phyloP scores from a whole-genome alignment of 352 stramenopile genomes.

The Pythium periplocum region DNA sequence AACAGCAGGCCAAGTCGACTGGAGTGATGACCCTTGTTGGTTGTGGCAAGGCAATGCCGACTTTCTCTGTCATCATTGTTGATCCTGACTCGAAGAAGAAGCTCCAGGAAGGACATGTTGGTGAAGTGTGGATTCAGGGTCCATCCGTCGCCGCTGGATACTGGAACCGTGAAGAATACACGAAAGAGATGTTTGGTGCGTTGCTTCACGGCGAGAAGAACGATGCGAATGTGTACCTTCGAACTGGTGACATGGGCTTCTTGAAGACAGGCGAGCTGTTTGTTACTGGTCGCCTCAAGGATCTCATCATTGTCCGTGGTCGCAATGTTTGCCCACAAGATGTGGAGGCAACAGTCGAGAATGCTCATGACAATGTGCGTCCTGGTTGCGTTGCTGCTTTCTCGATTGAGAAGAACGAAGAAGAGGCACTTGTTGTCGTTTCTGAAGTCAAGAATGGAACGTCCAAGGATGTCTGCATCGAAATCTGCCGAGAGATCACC shows the following conservation, averaged over 20 bases:
- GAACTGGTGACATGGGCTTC: slow-evolving; percentile 78
- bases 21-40: slow-evolving; percentile 58
- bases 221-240: slow-evolving; percentile 32
- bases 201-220: slow-evolving; percentile 39
- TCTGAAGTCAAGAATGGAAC: slow-evolving; percentile 64
- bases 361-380: slow-evolving; percentile 55
- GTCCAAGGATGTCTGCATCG: slow-evolving; percentile 38
- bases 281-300: slow-evolving; percentile 70
- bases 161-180: slow-evolving; percentile 65
- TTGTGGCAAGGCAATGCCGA: slow-evolving; percentile 77
- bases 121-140: slow-evolving; percentile 93
- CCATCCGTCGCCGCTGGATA: slow-evolving; percentile 66
- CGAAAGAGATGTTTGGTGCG: slow-evolving; percentile 63
- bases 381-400: slow-evolving; percentile 75
- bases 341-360: slow-evolving; percentile 65
- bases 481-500: slow-evolving; percentile 65
- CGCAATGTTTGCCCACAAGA: slow-evolving; percentile 77
- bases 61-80: slow-evolving; percentile 63
- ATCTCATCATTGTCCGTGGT: slow-evolving; percentile 82
- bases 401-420: slow-evolving; percentile 71
- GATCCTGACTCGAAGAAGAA: slow-evolving; percentile 49
- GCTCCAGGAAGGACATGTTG: slow-evolving; percentile 53
- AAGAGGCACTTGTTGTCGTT: slow-evolving; percentile 76
- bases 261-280: slow-evolving; percentile 62
- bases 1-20: slow-evolving; percentile 22